Evolutionary conservation across 1,139 yeast genomes (phyloP), one percentile per base, ranked within the genome.

Genomic region (Nematodospora anomalae): DNA sequence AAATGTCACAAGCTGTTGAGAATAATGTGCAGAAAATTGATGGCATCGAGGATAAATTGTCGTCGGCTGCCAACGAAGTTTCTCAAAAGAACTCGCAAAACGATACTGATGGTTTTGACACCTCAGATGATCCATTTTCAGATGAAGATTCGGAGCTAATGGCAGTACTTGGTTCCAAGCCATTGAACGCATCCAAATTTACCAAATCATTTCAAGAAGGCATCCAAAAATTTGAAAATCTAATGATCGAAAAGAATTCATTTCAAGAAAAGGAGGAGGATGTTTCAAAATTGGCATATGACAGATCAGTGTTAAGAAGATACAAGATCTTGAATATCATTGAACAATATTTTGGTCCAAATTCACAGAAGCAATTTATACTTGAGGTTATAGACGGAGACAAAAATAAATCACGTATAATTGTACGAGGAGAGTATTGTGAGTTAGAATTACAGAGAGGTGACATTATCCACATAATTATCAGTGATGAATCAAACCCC

Each of bases 381-480:
- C 42, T 82, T 20, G 67, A 71, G 16, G 82, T 83, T 14, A 44
- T 57, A 4, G 70, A 74, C 38, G 51, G 55, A 0, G 43, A 58
- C 3, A 66, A 60, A 2, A 41, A 44, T 1, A 45, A 42, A 3
- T 57, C 61, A 6, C 75, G 72, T 26, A 50, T 83, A 0, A 60
- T 81, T 3, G 64, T 62, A 20, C 57, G 65, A 34, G 76, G 75
- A 16, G 77, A 80, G 30, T 77, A 80, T 63, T 59, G 70, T 1
- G 62, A 62, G 6, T 55, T 79, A 6, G 66, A 64, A 2, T 58
- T 72, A 26, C 57, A 62, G 31, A 52, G 51, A 1, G 71, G 69
- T 8, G 90, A 83, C 53, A 67, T 83, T 0, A 64, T 84, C 10
- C 86, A 84, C 55, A 58, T 83, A 3, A 67, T 83, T n/a, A 61